Base-by-base conservation (phyloP, 441 rosid species). In the Gossypium davidsonii region DNA sequence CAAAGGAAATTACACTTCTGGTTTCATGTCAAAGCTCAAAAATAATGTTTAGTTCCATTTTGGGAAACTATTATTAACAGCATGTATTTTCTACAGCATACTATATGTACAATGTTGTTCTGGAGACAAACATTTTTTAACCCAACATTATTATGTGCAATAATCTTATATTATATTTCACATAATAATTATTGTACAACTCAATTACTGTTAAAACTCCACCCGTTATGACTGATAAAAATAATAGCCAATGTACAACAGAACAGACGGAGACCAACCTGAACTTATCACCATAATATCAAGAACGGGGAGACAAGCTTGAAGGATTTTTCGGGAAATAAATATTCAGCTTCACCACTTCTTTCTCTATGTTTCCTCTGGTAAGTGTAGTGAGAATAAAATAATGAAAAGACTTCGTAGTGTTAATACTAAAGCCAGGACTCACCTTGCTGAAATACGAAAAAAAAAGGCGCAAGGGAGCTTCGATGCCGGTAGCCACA, bases 391-490 rank as follows among this genome's bases (percentile, higher is more conserved):
- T 34, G 69, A 46, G 37, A 20, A n/a, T 48, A 71, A 37, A 63
- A 73, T 42, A 46, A 68, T 25, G 64, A 34, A 20, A 46, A 58
- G 34, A 56, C 63, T 31, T 11, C 66, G 34, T 34, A 65, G 67
- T 42, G 71, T 70, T 31, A 78, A 62, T 56, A 74, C 26, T 70
- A 17, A 65, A 55, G 78, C 77, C 78, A 74, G 71, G 77, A 79
- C 46, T 82, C 77, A 76, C 83, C 81, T 75, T 48, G 23, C 25
- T 21, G 42, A 73, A 48, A 78, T 75, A 61, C 67, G 77, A 4
- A 55, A 77, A 28, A 46, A 71, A 60, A 71, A 55, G 59, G 80
- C 62, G 42, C 6, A 44, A 62, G 67, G 34, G 70, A 72, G 76
- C 28, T 49, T 53, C 51, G 42, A 49, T 57, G 58, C 75, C 67